Evolutionary conservation across 768 basidiomycete species (phyloP).

Genomic region (Rickenella mellea): DNA sequence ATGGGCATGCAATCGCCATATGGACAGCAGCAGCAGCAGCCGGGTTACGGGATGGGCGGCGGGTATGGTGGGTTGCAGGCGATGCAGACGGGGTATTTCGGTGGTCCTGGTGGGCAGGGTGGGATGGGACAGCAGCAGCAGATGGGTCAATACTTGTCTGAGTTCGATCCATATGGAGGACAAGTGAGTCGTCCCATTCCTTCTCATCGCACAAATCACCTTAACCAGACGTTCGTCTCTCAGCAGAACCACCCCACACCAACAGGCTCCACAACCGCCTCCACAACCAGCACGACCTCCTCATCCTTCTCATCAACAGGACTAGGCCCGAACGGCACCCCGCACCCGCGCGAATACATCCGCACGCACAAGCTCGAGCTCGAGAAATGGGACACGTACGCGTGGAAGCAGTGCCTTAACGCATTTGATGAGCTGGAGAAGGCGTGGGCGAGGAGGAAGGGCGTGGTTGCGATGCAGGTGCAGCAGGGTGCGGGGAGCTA

Average conservation of each 20-base stretch:
- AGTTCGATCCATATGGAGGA: neutral
- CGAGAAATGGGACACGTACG: slow-evolving; percentile 13
- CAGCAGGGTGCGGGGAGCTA: slow-evolving; percentile 31
- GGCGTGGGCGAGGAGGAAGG: slow-evolving; percentile 55
- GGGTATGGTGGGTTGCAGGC: neutral
- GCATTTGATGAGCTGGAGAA: slow-evolving; percentile 56
- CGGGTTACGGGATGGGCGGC: no score
- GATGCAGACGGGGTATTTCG: neutral
- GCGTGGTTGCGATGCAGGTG: slow-evolving; percentile 40
- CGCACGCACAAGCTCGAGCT: slow-evolving; percentile 11
- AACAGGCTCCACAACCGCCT: no score
- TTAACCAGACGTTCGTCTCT: no score
- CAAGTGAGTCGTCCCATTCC: neutral
- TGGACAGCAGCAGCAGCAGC: neutral
- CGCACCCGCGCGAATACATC: slow-evolving; percentile 12
- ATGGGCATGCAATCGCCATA: no score
- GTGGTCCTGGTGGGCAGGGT: neutral
- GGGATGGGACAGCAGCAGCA: neutral
- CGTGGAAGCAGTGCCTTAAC: slow-evolving; percentile 30
- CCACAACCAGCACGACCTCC: neutral
- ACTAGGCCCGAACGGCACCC: neutral
- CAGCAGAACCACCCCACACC: no score
- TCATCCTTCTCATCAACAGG: neutral
- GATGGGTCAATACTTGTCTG: neutral
- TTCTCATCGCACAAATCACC: no score